These are phyloP conservation scores for Henckelia pumila DNA, from an alignment of 257 asterid genomes.

Conservation along the genomic window DNA sequence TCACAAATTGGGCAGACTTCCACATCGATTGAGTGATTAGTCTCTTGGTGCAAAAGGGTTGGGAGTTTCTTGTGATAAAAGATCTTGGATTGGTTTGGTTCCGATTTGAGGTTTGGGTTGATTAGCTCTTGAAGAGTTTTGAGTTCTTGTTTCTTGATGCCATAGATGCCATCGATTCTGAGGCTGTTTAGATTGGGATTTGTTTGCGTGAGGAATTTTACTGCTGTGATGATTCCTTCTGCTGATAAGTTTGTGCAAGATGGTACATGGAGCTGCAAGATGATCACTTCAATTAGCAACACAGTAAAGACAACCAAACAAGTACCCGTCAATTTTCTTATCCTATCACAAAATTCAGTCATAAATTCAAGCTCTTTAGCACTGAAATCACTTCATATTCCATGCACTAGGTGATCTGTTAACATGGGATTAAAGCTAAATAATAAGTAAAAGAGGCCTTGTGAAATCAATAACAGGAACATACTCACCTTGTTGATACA, in stretches of 20 bases:
- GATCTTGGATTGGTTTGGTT: conserved; percentile 19
- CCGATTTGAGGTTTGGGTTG: conserved; percentile 19
- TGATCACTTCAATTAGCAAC: too few species aligned
- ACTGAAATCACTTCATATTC: not conserved
- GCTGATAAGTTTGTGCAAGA: conserved; percentile 68
- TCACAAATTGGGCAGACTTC: conserved; percentile 59
- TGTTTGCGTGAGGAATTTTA: conserved; percentile 37
- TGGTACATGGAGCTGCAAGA: conserved; percentile 59
- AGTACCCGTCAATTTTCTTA: conserved; percentile 36
- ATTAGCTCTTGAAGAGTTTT: conserved; percentile 35
- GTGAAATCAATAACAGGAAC: not conserved
- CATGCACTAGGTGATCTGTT: not conserved
- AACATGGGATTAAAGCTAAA: not conserved
- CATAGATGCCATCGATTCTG: conserved; percentile 50
- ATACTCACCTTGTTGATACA: conserved; percentile 46
- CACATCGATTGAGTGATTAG: conserved; percentile 40
- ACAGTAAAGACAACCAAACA: too few species aligned
- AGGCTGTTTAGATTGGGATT: conserved; percentile 37
- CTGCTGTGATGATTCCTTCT: conserved; percentile 54
- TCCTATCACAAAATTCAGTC: conserved; percentile 14
- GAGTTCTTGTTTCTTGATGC: conserved; percentile 41
- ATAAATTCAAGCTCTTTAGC: not conserved
- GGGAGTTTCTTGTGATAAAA: conserved; percentile 36
- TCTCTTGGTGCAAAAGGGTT: conserved; percentile 18
- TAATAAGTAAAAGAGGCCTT: not conserved